A percentile compares a stretch with the other conserved stretches of the same genome.
These are phyloP conservation scores for Panus rudis DNA, from an alignment of 768 basidiomycete species.

Conservation along the genomic window DNA sequence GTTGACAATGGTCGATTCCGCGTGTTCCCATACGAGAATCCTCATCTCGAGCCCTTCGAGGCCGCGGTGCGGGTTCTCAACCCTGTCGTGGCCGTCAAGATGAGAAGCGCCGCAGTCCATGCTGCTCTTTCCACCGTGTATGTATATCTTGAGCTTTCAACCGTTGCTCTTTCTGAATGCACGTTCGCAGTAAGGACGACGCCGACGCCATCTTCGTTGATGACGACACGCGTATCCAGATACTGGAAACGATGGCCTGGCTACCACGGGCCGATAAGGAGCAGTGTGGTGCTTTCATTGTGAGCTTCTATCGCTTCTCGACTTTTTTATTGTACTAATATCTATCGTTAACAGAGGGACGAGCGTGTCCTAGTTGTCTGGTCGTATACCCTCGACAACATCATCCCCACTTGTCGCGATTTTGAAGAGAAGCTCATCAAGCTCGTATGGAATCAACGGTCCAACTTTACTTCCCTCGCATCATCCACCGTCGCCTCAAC, in stretches of 20 bases:
- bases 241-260: constrained; percentile 61
- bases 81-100: constrained; percentile 79
- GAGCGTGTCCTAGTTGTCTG: constrained; percentile 80
- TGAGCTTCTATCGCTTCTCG: constrained; percentile 23
- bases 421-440: constrained; percentile 76
- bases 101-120: constrained; percentile 73
- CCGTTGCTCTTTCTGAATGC: neutral
- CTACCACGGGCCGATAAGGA: constrained; percentile 82
- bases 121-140: constrained; percentile 68
- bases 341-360: constrained; percentile 48
- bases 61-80: constrained; percentile 69
- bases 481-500: constrained; percentile 33
- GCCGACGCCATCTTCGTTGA: constrained; percentile 63
- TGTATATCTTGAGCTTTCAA: constrained; percentile 19
- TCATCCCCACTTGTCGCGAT: constrained; percentile 66
- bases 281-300: constrained; percentile 85
- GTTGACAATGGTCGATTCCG: constrained; percentile 65
- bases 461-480: constrained; percentile 31
- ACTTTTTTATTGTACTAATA: neutral
- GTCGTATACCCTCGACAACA: constrained; percentile 76
- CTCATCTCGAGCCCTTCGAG: constrained; percentile 76
- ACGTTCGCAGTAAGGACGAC: constrained; percentile 44
- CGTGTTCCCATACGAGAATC: constrained; percentile 82
- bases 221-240: constrained; percentile 78
- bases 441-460: constrained; percentile 60